Percentiles rank a stretch among this genome's conserved stretches.
These are phyloP conservation scores for Diutina pseudorugosa DNA, from an alignment of 1,139 yeast genomes.

Conservation along the genomic window DNA sequence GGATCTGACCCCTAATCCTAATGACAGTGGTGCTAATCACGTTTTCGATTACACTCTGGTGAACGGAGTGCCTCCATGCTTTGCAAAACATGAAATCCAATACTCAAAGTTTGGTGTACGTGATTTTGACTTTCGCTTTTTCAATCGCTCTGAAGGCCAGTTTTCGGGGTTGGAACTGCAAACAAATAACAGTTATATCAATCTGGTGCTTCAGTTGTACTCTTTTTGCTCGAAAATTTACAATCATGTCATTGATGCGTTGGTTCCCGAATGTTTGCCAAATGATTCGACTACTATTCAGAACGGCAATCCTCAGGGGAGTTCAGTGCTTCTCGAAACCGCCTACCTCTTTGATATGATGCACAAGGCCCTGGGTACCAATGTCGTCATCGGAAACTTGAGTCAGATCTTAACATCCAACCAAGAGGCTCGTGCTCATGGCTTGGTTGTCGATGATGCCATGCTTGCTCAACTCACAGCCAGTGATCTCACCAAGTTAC, in stretches of 20 bases:
- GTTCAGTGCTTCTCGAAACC: constrained; percentile 60
- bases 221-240: constrained; percentile 65
- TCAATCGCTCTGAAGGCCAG: constrained; percentile 45
- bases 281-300: constrained; percentile 18
- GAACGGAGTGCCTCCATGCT: constrained; percentile 35
- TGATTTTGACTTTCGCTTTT: constrained; percentile 83
- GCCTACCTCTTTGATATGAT: constrained; percentile 92
- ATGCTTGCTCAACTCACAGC: constrained; percentile 1
- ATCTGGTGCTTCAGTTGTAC: constrained; percentile 72
- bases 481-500: not conserved
- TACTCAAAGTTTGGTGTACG: constrained; percentile 89
- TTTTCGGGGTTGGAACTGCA: constrained; percentile 75
- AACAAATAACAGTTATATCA: constrained; percentile 69
- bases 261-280: constrained; percentile 49
- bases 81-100: constrained; percentile 60
- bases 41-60: constrained; percentile 16
- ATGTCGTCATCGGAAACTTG: constrained; percentile 68
- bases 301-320: constrained; percentile 26
- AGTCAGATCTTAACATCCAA: constrained; percentile 32
- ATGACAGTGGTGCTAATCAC: constrained; percentile 5
- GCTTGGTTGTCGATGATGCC: constrained; percentile 41
- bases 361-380: constrained; percentile 60
- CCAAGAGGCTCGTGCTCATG: constrained; percentile 33
- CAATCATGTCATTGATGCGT: constrained; percentile 45
- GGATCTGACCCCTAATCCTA: constrained; percentile 12